Base-by-base conservation (phyloP, 140 eudicot genomes). In the Ambrosia hybrid region DNA sequence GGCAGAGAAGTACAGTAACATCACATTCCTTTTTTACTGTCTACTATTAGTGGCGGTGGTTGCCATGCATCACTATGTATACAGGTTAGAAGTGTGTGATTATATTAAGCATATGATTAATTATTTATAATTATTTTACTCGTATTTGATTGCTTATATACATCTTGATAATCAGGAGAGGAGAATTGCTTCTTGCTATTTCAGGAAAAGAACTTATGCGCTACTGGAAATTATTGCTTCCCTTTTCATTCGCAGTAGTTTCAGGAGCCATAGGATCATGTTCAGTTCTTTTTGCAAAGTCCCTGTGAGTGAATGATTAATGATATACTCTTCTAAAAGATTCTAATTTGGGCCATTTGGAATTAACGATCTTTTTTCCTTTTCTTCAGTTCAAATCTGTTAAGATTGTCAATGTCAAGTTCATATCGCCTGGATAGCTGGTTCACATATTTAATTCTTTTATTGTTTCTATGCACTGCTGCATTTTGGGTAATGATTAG, bases 241-340 rank as follows among this genome's bases (percentile, higher is more conserved):
- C 99, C 4, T 84, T 87, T 76, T 94, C 99, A n/a, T 94, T 84
- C 76, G 99, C 99, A 46, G 78, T 94, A 78, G 99, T 94, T 66
- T 94, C 99, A 62, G 99, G 97, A 49, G 99, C 99, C 49, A 86
- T 94, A 4, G 99, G 99, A 76, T 94, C 99, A 73, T 94, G 97
- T 77, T 94, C 99, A 67, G 99, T 94, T 39, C 87, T 94, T 67
- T 94, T 94, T 74, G 99, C 99, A 46, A 94, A 94, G 78, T 94
- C 99, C 61, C 87, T 94, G 99, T 94, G 84, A 85, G 96, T 78
- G 30, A 13, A 64, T 51, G 63, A 12, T 48, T 57, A 21, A 46
- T 78, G 65, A n/a, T 48, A 37, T n/a, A 11, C 10, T 33, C 37
- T 71, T 76, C 57, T 64, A 16, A 15, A 13, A 13, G 37, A 74